Percentiles rank a stretch among this genome's conserved stretches.
Conservation (phyloP, 768 basidiomycete species). For the Phaffia tasmanica region DNA sequence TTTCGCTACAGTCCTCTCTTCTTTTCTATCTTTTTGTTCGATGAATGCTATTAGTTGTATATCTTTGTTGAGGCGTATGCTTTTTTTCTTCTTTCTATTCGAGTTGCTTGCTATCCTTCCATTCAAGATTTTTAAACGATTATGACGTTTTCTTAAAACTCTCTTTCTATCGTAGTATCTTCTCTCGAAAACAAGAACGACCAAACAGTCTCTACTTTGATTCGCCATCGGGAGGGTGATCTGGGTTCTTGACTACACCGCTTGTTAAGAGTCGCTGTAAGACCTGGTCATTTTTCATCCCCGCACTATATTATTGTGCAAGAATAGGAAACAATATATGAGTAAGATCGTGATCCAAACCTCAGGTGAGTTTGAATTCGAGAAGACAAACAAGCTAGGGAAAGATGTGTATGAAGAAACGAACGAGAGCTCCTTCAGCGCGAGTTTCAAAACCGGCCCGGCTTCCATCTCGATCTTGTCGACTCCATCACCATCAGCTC, state of each 20-base stretch:
- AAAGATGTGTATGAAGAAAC: constrained; percentile 32
- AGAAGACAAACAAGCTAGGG: no score
- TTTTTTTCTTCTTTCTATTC: constrained; percentile 1
- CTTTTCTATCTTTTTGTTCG: no score
- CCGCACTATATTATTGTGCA: background rate
- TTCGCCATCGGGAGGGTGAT: no score
- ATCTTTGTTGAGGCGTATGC: background rate
- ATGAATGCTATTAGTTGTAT: background rate
- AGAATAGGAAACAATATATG: background rate
- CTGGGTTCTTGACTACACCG: constrained; percentile 7
- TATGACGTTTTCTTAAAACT: background rate
- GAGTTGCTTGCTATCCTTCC: background rate
- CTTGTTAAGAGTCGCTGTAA: constrained; percentile 9
- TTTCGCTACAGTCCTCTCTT: no score
- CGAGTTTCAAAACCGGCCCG: constrained; percentile 60
- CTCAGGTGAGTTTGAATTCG: no score
- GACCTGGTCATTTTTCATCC: constrained; percentile 8
- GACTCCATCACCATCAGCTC: constrained; percentile 59
- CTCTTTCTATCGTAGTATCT: no score
- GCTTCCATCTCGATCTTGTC: constrained; percentile 69
- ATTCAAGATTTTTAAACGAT: background rate
- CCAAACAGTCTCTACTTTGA: no score
- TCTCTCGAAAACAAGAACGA: no score
- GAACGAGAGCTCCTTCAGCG: constrained; percentile 52
- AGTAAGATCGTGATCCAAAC: no score